phyloP scores from a whole-genome alignment of 2,329 filamentous ascomycete species.

The Sphaerulina vaccinii region DNA sequence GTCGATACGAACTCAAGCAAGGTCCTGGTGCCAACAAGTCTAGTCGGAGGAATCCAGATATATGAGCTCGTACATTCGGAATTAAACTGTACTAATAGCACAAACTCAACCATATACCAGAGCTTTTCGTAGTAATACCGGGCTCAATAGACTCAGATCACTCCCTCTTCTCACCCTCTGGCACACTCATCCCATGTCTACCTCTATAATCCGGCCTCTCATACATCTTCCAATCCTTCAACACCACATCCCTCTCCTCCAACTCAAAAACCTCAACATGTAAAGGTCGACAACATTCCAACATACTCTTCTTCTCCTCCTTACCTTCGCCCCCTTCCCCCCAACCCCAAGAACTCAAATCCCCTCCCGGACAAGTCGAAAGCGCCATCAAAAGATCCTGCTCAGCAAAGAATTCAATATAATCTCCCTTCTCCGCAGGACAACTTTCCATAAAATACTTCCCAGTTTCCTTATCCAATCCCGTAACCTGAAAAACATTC shows the following conservation, averaged over 20 bases:
- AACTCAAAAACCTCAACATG: conserved; percentile 69
- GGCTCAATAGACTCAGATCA: too few relatives aligned
- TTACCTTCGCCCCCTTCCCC: conserved; percentile 57
- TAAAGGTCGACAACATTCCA: conserved; percentile 69
- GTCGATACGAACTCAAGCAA: too few relatives aligned
- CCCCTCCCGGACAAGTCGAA: conserved; percentile 74
- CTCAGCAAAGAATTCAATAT: conserved; percentile 77
- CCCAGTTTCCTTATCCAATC: conserved; percentile 67
- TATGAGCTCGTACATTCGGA: too few relatives aligned
- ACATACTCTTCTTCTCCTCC: conserved; percentile 65
- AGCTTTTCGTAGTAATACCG: too few relatives aligned
- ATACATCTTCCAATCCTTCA: conserved; percentile 64
- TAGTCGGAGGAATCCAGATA: too few relatives aligned
- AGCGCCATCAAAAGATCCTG: conserved; percentile 68
- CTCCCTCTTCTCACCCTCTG: conserved; percentile 38
- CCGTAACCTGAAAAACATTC: conserved; percentile 84
- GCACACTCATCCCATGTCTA: conserved; percentile 62
- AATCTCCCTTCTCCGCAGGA: conserved; percentile 56
- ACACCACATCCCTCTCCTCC: conserved; percentile 40
- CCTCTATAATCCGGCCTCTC: conserved; percentile 62
- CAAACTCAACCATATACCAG: too few relatives aligned
- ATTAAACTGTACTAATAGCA: too few relatives aligned
- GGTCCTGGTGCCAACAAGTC: too few relatives aligned
- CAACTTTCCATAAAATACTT: conserved; percentile 73
- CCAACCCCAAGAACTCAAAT: conserved; percentile 80